Evolutionary conservation across 2,329 filamentous ascomycete species (phyloP), one percentile per base, ranked within the genome.

Genomic region (Fulvia fulva): DNA sequence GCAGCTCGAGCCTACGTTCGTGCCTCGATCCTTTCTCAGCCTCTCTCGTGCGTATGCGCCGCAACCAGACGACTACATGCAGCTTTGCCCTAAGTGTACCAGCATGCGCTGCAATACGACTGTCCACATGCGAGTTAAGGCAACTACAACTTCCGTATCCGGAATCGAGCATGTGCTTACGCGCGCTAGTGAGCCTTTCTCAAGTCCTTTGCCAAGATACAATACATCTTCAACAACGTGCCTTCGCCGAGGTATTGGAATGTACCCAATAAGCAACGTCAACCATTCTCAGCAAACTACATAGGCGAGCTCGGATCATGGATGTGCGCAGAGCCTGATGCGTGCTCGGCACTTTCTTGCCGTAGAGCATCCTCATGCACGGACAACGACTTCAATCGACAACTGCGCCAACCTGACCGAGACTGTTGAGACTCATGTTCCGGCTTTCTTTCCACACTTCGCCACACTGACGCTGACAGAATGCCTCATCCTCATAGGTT

Each of bases 381-480:
- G 22, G 45, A 16, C 21, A 4, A 47, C 26, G 3, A 5, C 34
- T 22, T 21, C 22, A 37, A 8, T 43, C 34, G 37, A 30, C 21
- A 26, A n/a, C 21, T 53, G 45, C 51, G 22, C 37, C 34, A 45
- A 44, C 41, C 21, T 44, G 34, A n/a, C 34, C 32, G 45, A 34
- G 37, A 44, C 9, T 23, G n/a, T 26, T 45, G 28, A 14, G n/a
- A 25, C 12, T 41, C 30, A 6, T 30, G 12, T 6, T 44, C 45
- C 30, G 23, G 16, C n/a, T 22, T 43, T 23, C 23, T 16, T 25
- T 26, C 8, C 19, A 26, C 21, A 21, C 14, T 25, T 14, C 14
- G 21, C 34, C 19, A 28, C n/a, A n/a, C 30, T 34, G 34, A 45
- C 51, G 22, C 51, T 53, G 51, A 53, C 26, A 44, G 23, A 53